Conservation (phyloP, 2,329 filamentous ascomycete genomes). For the Nemania diffusa region DNA sequence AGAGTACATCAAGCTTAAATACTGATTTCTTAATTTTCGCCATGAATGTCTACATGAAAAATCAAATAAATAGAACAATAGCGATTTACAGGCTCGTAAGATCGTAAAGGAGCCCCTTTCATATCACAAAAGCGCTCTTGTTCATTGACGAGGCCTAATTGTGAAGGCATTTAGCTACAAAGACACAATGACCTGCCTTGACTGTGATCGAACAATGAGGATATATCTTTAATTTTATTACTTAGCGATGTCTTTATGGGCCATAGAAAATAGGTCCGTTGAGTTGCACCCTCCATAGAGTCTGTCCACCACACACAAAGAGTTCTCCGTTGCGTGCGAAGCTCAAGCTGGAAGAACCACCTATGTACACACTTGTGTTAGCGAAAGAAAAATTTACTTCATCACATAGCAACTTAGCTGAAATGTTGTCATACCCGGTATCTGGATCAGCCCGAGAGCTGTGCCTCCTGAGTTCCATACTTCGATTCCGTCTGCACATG, state of each 20-base stretch:
- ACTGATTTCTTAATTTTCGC: neutral
- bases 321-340: conserved; percentile 56
- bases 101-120: neutral
- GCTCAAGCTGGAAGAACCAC: conserved; percentile 57
- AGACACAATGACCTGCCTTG: neutral
- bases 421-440: conserved; percentile 46
- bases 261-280: neutral
- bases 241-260: neutral
- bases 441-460: conserved; percentile 56
- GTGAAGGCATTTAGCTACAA: neutral
- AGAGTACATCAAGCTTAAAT: no score
- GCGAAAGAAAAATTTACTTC: neutral
- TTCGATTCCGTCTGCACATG: conserved; percentile 61
- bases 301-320: conserved; percentile 60
- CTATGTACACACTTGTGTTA: conserved; percentile 37
- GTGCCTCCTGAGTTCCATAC: conserved; percentile 58
- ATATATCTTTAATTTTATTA: neutral
- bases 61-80: neutral
- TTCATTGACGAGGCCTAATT: neutral
- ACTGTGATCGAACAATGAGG: neutral
- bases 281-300: conserved; percentile 56
- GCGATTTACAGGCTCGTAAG: neutral
- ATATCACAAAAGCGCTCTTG: neutral
- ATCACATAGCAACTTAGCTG: neutral
- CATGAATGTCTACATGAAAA: no score